Conservation (phyloP, 495 filamentous ascomycete genomes). For the Aspergillus baeticus region DNA sequence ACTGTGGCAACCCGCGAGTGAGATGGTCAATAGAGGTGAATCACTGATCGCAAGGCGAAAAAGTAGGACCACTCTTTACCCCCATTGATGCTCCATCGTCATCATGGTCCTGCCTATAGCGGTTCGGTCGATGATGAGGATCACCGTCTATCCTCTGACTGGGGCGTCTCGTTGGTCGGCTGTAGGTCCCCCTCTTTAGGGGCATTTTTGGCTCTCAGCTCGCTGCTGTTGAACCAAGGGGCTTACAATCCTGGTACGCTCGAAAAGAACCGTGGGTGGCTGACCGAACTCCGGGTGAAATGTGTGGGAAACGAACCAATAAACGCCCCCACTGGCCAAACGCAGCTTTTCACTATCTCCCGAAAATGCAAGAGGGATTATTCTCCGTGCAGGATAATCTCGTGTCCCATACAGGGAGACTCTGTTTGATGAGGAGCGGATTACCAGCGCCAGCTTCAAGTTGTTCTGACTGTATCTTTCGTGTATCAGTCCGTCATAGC, state of each 20-base stretch:
- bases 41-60: not conserved
- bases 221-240: slow-evolving; percentile 19
- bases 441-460: not conserved
- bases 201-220: slow-evolving; percentile 11
- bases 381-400: not conserved
- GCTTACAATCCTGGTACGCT: slow-evolving; percentile 13
- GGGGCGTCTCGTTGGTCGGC: slow-evolving; percentile 15
- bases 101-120: not conserved
- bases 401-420: no score
- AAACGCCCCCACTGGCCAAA: slow-evolving; percentile 13
- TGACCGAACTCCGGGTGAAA: slow-evolving; percentile 10
- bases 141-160: slow-evolving; percentile 20
- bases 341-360: slow-evolving; percentile 10
- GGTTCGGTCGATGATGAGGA: slow-evolving; percentile 25
- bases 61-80: not conserved
- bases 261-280: slow-evolving; percentile 5
- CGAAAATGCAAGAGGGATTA: slow-evolving; percentile 12
- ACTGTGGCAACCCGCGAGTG: not conserved
- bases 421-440: no score
- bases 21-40: not conserved
- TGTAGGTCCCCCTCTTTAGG: slow-evolving; percentile 9
- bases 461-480: not conserved
- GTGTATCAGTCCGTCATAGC: not conserved
- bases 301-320: slow-evolving; percentile 17
- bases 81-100: not conserved